Percentiles rank a stretch among this genome's conserved stretches.
phyloP scores from a whole-genome alignment of 768 basidiomycete species.

The Tremella fuciformis region DNA sequence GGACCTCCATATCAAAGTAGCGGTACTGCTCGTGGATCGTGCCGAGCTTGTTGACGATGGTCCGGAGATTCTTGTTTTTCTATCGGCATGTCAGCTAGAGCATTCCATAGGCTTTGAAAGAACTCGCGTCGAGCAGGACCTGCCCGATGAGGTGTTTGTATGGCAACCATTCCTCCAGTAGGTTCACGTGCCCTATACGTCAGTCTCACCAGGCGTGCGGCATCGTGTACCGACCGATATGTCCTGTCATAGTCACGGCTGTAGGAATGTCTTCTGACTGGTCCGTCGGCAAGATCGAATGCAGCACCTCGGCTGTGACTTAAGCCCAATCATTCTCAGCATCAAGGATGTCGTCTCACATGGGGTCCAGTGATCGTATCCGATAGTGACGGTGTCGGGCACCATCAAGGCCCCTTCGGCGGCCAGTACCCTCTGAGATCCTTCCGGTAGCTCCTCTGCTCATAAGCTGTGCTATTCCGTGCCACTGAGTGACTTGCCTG shows the following conservation, averaged over 20 bases:
- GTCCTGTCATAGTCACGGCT: slow-evolving; percentile 83
- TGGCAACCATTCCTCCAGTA: slow-evolving; percentile 83
- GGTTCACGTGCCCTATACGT: slow-evolving; percentile 77
- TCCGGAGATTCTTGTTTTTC: slow-evolving; percentile 82
- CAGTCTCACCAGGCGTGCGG: background rate
- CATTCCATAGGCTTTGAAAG: background rate
- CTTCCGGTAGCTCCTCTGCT: slow-evolving; percentile 67
- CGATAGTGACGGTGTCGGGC: slow-evolving; percentile 63
- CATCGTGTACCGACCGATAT: slow-evolving; percentile 66
- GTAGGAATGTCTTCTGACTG: slow-evolving; percentile 75
- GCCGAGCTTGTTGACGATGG: slow-evolving; percentile 93
- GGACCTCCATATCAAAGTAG: slow-evolving; percentile 92
- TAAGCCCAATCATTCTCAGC: background rate
- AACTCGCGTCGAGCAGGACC: slow-evolving; percentile 81
- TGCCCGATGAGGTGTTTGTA: slow-evolving; percentile 89
- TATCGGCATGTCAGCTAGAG: slow-evolving; percentile 44
- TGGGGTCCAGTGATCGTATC: slow-evolving; percentile 85
- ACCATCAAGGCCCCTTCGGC: slow-evolving; percentile 61
- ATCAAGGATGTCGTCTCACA: slow-evolving; percentile 55
- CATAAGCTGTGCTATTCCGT: slow-evolving; percentile 41
- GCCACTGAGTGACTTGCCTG: slow-evolving; percentile 59
- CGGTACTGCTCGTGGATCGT: slow-evolving; percentile 80
- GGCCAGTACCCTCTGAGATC: slow-evolving; percentile 60
- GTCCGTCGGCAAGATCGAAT: slow-evolving; percentile 73
- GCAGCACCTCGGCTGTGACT: slow-evolving; percentile 63